Evolutionary conservation across 331 rosid genomes (phyloP).

Genomic region (Rosa hybrid): DNA sequence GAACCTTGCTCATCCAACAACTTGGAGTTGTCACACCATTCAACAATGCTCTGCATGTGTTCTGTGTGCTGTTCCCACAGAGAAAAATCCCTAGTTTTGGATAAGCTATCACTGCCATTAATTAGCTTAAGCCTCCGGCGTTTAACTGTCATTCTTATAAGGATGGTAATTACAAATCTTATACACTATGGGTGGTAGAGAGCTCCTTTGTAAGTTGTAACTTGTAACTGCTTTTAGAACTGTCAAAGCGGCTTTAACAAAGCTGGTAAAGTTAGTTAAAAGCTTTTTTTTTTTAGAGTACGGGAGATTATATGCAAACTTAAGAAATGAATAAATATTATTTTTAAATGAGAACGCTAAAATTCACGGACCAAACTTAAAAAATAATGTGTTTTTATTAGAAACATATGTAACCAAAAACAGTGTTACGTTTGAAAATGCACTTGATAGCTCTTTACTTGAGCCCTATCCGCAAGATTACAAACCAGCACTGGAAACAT

Average conservation of each 20-base stretch:
- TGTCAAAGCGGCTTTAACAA: not conserved
- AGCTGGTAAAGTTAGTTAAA: not conserved
- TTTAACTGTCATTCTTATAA: not conserved
- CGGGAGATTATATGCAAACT: not conserved
- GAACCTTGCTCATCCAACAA: not conserved
- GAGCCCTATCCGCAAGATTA: not conserved
- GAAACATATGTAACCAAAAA: not conserved
- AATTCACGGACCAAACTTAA: too few relatives aligned
- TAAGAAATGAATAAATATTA: too few relatives aligned
- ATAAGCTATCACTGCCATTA: not conserved
- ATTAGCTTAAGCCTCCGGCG: not conserved
- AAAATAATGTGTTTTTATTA: too few relatives aligned
- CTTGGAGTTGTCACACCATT: not conserved
- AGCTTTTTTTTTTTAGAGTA: not conserved
- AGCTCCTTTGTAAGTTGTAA: not conserved
- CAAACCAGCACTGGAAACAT: not conserved
- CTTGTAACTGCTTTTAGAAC: not conserved
- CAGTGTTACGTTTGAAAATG: not conserved
- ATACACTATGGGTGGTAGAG: not conserved
- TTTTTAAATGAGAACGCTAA: too few relatives aligned
- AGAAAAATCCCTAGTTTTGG: not conserved
- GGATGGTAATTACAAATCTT: not conserved
- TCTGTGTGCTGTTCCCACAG: not conserved
- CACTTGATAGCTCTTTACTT: not conserved
- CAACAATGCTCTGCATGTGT: not conserved